These are phyloP conservation scores for Globisporangium cystogenes DNA, from an alignment of 352 stramenopile genomes.

Conservation along the genomic window DNA sequence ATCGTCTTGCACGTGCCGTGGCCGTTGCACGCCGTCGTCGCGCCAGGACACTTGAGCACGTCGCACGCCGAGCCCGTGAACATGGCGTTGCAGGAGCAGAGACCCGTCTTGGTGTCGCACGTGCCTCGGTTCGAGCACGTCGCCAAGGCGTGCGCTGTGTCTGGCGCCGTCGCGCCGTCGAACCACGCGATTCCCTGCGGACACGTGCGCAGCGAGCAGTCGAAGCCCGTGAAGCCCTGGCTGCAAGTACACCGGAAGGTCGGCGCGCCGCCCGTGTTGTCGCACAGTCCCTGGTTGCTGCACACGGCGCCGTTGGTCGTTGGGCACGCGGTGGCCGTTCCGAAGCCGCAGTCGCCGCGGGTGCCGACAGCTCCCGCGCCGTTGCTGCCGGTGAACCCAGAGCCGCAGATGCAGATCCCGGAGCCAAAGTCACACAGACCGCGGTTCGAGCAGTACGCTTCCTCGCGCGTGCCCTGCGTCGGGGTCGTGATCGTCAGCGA, in stretches of 20 bases:
- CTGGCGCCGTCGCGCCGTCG: constrained; percentile 39
- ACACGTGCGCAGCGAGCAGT: constrained; percentile 55
- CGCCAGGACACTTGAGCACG: constrained; percentile 38
- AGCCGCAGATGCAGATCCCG: constrained; percentile 64
- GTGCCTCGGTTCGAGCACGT: constrained; percentile 51
- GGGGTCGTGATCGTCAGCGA: constrained; percentile 12
- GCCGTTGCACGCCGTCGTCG: constrained; percentile 42
- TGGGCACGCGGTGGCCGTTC: constrained; percentile 26
- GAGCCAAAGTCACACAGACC: constrained; percentile 51
- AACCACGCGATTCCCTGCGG: constrained; percentile 58
- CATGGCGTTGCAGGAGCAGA: constrained; percentile 57
- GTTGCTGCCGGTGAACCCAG: constrained; percentile 57
- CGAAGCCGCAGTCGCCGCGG: constrained; percentile 45
- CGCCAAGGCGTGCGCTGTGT: constrained; percentile 44
- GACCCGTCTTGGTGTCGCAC: constrained; percentile 43
- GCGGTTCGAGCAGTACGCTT: constrained; percentile 82
- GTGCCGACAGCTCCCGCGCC: constrained; percentile 29
- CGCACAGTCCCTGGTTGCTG: constrained; percentile 42
- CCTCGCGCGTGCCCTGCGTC: constrained; percentile 39
- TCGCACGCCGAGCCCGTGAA: constrained; percentile 82
- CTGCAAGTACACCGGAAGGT: constrained; percentile 57
- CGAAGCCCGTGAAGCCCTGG: constrained; percentile 43
- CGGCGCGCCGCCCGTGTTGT: constrained; percentile 16
- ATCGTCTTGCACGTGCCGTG: constrained; percentile 77
- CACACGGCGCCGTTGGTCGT: constrained; percentile 27